These are phyloP conservation scores for Fistulinella cinereoalba DNA, from an alignment of 1,284 basidiomycete genomes.

Conservation along the genomic window DNA sequence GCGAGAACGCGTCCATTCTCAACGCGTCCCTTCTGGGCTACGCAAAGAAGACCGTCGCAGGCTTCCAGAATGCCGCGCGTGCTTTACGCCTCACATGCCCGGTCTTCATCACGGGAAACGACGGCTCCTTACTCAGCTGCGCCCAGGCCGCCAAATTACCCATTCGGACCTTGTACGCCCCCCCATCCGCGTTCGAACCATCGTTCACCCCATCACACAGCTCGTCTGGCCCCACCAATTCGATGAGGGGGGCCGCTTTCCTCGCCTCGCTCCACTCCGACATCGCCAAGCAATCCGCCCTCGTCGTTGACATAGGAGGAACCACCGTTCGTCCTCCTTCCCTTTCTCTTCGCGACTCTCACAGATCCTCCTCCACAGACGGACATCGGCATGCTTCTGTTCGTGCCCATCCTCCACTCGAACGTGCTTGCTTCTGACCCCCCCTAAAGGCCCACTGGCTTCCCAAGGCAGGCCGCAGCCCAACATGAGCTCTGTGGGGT, in stretches of 20 bases:
- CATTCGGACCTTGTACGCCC: constrained; percentile 51
- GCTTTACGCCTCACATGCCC: constrained; percentile 50
- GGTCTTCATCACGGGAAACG: constrained; percentile 59
- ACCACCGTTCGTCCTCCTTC: constrained; percentile 42
- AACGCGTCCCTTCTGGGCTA: constrained; percentile 60
- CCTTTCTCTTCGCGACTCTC: constrained; percentile 15
- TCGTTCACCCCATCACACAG: constrained; percentile 15
- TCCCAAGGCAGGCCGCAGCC: constrained; percentile 52
- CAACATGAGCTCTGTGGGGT: constrained; percentile 39
- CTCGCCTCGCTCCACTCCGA: constrained; percentile 42
- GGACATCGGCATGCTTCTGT: constrained; percentile 37
- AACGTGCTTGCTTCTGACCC: constrained; percentile 13
- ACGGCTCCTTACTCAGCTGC: constrained; percentile 55
- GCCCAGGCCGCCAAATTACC: constrained; percentile 52
- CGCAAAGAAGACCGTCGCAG: constrained; percentile 49
- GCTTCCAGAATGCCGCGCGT: constrained; percentile 49
- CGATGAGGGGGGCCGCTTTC: constrained; percentile 62
- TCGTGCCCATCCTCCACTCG: constrained; percentile 12
- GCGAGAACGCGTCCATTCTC: constrained; percentile 62
- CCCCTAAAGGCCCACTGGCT: constrained; percentile 33
- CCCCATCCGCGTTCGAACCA: constrained; percentile 8
- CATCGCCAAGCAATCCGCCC: constrained; percentile 40
- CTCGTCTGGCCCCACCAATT: constrained; percentile 62
- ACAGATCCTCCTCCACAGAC: constrained; percentile 25
- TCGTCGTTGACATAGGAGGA: constrained; percentile 59